Evolutionary conservation across 805 yeast species (phyloP), one percentile per base, ranked within the genome.

Genomic region (Cyberlindnera mycetangii): DNA sequence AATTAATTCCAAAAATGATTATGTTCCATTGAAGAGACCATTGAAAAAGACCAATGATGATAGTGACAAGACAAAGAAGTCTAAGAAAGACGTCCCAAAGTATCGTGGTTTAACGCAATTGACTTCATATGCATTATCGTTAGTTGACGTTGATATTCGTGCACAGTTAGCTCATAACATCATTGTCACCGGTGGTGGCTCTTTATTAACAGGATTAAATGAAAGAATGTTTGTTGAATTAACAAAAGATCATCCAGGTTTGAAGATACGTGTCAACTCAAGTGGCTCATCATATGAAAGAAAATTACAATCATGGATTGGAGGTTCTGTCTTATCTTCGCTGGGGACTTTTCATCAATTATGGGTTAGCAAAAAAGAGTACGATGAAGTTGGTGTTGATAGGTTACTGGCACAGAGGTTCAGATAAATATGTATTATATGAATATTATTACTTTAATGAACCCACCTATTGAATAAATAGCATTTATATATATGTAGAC

Each of bases 291-390:
- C 83, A 5, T 73, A 74, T 44, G 97, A 90, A 65, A 76, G 97
- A 59, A 78, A 79, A 52, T 84, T 78, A 59, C 85, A 89, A 48
- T 73, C 92, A 7, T 90, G 97, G 96, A 76, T 90, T 39, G 97
- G 97, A 36, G 97, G 96, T 7, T 83, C 92, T 52, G 89, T 90
- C 31, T 69, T 90, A 44, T 81, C 95, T 6, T 83, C 93, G 41
- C 72, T 90, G 55, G 97, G 97, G 27, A 87, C 96, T 3, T 90
- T 90, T 73, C 97, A 90, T 64, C 97, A 90, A 65, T 69, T 86
- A 67, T 90, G 97, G 97, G 96, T 90, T 2, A 85, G 90, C 33
- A 83, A 81, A 58, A 79, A 78, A 52, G 97, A 90, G 64, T 86
- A 83, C 56, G 89, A 87, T 49, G 97, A 90, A 64, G 88, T 81